phyloP scores from a whole-genome alignment of 1,139 yeast genomes.

The Barnettozyma hawaiiensis region DNA sequence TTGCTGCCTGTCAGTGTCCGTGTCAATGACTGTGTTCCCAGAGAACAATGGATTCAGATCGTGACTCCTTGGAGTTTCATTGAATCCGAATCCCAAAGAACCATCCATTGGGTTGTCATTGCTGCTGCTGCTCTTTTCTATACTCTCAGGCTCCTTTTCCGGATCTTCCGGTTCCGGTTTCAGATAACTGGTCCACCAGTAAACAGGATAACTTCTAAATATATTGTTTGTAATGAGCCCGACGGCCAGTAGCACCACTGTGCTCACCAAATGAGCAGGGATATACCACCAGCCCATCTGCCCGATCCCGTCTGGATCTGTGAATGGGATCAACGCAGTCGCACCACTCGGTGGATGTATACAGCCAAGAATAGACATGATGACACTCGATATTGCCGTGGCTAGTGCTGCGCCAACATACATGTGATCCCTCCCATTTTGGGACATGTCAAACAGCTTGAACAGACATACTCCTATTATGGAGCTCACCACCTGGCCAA shows the following conservation, averaged over 20 bases:
- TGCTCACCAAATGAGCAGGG: conserved; percentile 50
- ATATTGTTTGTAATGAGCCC: conserved; percentile 56
- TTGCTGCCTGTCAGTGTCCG: background rate
- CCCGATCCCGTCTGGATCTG: conserved; percentile 39
- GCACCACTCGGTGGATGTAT: conserved; percentile 79
- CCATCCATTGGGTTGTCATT: too few relatives aligned
- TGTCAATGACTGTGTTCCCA: background rate
- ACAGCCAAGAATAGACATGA: conserved; percentile 53
- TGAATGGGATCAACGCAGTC: conserved; percentile 54
- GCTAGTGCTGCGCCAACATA: conserved; percentile 61
- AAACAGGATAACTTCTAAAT: conserved; percentile 48
- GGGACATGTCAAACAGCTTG: conserved; percentile 45
- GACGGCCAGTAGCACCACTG: conserved; percentile 44
- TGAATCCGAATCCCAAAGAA: too few relatives aligned
- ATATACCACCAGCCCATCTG: conserved; percentile 65
- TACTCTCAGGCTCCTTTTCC: conserved; percentile 1
- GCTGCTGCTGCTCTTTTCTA: background rate
- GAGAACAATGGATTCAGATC: too few relatives aligned
- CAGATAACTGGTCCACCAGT: conserved; percentile 54
- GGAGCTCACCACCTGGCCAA: conserved; percentile 53
- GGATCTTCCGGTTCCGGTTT: conserved; percentile 7
- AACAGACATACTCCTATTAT: conserved; percentile 50
- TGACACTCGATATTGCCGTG: conserved; percentile 50
- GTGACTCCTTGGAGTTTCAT: too few relatives aligned
- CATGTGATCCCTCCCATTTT: conserved; percentile 38